Evolutionary conservation across 768 basidiomycete species (phyloP).

Genomic region (Paxillus involutus): DNA sequence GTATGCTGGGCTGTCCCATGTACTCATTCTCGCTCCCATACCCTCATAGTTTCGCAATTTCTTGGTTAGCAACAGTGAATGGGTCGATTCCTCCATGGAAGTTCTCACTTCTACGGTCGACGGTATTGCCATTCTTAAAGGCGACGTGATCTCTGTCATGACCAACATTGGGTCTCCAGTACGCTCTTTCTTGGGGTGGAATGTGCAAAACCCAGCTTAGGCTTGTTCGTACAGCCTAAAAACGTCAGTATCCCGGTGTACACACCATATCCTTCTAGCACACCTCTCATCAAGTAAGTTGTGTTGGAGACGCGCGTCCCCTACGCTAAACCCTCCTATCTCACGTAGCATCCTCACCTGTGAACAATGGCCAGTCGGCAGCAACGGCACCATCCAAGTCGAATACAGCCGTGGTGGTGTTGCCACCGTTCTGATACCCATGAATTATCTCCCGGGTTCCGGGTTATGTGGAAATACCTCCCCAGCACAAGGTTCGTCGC

Average conservation of each 20-base stretch:
- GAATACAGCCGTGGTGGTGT: conserved; percentile 65
- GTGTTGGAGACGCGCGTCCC: background rate
- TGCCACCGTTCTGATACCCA: conserved; percentile 55
- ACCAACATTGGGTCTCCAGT: conserved; percentile 79
- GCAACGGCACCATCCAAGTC: conserved; percentile 58
- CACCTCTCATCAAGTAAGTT: conserved; percentile 57
- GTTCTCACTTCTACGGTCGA: conserved; percentile 50
- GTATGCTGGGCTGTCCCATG: conserved; percentile 26
- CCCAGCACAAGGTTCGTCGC: background rate
- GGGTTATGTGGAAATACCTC: conserved; percentile 35
- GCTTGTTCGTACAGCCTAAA: conserved; percentile 42
- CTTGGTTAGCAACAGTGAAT: conserved; percentile 50
- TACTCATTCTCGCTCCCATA: background rate
- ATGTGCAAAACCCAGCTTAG: background rate
- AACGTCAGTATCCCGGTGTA: conserved; percentile 58
- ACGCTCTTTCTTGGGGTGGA: conserved; percentile 3
- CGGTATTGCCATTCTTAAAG: conserved; percentile 67
- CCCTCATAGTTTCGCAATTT: conserved; percentile 58
- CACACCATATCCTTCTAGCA: conserved; percentile 49
- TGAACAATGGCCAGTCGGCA: conserved; percentile 65
- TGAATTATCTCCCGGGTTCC: conserved; percentile 32
- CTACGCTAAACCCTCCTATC: background rate
- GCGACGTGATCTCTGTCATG: conserved; percentile 56
- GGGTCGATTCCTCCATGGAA: conserved; percentile 51
- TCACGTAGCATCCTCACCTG: conserved; percentile 59